phyloP scores from a whole-genome alignment of 805 yeast species.

The Ogataea paradorogensis region DNA sequence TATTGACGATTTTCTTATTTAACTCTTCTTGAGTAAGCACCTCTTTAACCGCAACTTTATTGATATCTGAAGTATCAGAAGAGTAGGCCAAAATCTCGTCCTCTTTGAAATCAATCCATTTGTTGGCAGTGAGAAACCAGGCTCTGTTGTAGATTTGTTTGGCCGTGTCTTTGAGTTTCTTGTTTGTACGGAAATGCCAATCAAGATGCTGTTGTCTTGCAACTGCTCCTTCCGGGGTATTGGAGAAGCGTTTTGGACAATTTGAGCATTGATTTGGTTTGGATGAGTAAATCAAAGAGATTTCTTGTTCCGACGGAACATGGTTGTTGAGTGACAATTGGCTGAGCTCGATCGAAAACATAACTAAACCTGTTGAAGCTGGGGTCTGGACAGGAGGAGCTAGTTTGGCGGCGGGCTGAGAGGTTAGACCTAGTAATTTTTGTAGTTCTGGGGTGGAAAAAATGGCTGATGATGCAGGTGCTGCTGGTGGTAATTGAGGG shows the following conservation, averaged over 20 bases:
- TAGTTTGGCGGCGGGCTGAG: slow-evolving; percentile 20
- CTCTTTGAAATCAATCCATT: slow-evolving; percentile 75
- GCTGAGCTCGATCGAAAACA: slow-evolving; percentile 25
- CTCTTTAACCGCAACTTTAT: slow-evolving; percentile 19
- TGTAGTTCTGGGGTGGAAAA: slow-evolving; percentile 36
- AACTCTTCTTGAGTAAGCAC: slow-evolving; percentile 32
- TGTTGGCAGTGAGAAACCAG: slow-evolving; percentile 73
- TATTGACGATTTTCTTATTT: slow-evolving; percentile 52
- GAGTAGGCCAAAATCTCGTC: slow-evolving; percentile 48
- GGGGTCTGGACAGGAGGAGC: slow-evolving; percentile 15
- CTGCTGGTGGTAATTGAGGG: background rate
- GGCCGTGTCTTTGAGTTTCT: slow-evolving; percentile 51
- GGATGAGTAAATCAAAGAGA: slow-evolving; percentile 48
- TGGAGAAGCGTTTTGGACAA: slow-evolving; percentile 83
- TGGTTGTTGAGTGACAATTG: slow-evolving; percentile 39
- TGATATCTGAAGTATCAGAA: slow-evolving; percentile 21
- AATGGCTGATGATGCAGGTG: slow-evolving; percentile 24
- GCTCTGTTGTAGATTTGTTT: slow-evolving; percentile 68
- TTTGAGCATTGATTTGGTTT: slow-evolving; percentile 80
- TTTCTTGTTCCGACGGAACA: slow-evolving; percentile 33
- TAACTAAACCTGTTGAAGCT: slow-evolving; percentile 17
- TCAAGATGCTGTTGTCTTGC: slow-evolving; percentile 72
- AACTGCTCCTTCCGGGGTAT: slow-evolving; percentile 51
- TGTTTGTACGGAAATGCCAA: slow-evolving; percentile 94
- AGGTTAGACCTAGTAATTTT: slow-evolving; percentile 15